A percentile compares a stretch with the other conserved stretches of the same genome.
Evolutionary conservation across 1,139 yeast species (phyloP).

Genomic region (Lodderomyces parapsilosis): DNA sequence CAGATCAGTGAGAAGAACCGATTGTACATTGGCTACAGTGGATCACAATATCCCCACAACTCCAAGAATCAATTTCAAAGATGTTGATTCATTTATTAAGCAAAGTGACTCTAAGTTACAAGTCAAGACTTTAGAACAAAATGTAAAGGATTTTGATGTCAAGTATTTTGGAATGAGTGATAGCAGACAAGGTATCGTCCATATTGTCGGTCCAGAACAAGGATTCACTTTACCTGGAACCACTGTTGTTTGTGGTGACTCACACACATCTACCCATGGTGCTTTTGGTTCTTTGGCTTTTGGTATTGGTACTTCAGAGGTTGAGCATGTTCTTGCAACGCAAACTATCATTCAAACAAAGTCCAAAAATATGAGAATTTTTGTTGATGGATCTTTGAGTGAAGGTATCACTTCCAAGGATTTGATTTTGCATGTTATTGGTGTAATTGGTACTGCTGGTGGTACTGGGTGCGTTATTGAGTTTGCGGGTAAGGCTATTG

Average conservation of each 20-base stretch:
- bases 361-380: constrained; percentile 92
- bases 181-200: constrained; percentile 95
- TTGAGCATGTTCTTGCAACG: constrained; percentile 96
- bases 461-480: constrained; percentile 98
- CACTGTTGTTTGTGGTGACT: constrained; percentile 97
- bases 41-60: constrained; percentile 97
- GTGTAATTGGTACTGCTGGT: constrained; percentile 98
- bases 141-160: constrained; percentile 84
- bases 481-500: constrained; percentile 94
- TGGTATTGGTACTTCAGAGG: constrained; percentile 99
- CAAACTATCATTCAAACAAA: constrained; percentile 93
- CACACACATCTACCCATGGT: constrained; percentile 98
- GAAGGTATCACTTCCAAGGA: constrained; percentile 96
- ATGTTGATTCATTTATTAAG: constrained; percentile 77
- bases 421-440: constrained; percentile 88
- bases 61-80: constrained; percentile 72
- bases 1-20: constrained; percentile 84
- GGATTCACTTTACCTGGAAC: constrained; percentile 98
- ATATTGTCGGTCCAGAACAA: constrained; percentile 97
- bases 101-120: constrained; percentile 91
- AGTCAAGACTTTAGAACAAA: constrained; percentile 87
- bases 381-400: constrained; percentile 75
- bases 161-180: constrained; percentile 95
- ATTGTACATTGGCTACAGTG: constrained; percentile 95
- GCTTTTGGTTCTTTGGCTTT: constrained; percentile 98